Conservation (phyloP, 352 stramenopile genomes). For the Phytophthora pluvialis region DNA sequence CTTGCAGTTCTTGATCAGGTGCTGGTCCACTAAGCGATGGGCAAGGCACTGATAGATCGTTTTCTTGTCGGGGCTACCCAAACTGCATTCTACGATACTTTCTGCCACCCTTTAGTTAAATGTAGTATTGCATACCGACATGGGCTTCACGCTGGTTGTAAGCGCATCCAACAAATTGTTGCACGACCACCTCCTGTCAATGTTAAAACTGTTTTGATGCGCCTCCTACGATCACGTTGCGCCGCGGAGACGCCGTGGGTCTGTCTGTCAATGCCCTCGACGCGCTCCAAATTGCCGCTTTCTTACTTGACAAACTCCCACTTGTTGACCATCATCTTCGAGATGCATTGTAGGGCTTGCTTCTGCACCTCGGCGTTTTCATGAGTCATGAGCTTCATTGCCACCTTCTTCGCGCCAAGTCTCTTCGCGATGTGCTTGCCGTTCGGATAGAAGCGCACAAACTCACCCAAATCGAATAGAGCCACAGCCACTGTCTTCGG, state of each 20-base stretch:
- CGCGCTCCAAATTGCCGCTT: constrained; percentile 5
- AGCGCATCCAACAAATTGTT: constrained; percentile 10
- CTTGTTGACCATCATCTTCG: constrained; percentile 99
- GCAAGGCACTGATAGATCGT: no score
- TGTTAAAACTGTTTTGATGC: constrained; percentile 25
- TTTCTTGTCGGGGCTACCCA: no score
- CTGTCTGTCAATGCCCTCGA: not conserved
- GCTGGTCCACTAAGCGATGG: no score
- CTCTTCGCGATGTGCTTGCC: constrained; percentile 95
- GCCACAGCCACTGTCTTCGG: constrained; percentile 95
- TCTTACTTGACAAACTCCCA: constrained; percentile 95
- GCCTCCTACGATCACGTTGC: constrained; percentile 7
- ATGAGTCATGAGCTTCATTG: constrained; percentile 98
- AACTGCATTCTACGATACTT: no score
- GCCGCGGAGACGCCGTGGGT: not conserved
- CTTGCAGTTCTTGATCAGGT: no score
- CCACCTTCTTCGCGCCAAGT: constrained; percentile 96
- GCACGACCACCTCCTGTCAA: constrained; percentile 15
- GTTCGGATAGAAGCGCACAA: constrained; percentile 98
- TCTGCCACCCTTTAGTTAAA: constrained; percentile 1
- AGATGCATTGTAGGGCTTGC: constrained; percentile 97
- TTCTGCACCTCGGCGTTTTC: constrained; percentile 96
- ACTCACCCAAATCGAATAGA: constrained; percentile 98
- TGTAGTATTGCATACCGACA: constrained; percentile 16
- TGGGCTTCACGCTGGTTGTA: constrained; percentile 6